Conservation (phyloP, 2,329 filamentous ascomycete species). For the Trichothecium roseum region DNA sequence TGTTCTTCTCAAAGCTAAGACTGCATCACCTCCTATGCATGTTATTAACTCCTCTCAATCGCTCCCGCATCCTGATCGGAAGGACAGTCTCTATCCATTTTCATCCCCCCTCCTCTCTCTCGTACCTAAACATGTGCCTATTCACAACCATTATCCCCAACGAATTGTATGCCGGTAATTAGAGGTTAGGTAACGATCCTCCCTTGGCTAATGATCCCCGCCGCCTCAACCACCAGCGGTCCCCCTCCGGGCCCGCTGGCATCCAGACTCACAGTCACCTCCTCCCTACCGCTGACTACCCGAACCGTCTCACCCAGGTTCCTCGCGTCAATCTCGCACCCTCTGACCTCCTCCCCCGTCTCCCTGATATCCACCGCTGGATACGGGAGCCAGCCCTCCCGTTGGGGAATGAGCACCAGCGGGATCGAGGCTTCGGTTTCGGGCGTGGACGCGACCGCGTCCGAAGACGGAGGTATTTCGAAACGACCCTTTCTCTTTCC, state of each 20-base stretch:
- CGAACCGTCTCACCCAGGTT: constrained; percentile 69
- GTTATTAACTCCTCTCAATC: no score
- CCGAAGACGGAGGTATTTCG: constrained; percentile 33
- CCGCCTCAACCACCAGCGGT: constrained; percentile 56
- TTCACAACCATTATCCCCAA: no score
- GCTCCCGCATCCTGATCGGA: no score
- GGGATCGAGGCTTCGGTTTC: constrained; percentile 50
- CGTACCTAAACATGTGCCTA: no score
- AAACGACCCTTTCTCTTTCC: constrained; percentile 75
- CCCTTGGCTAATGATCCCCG: constrained; percentile 24
- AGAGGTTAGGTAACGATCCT: constrained; percentile 23
- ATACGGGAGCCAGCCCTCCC: constrained; percentile 66
- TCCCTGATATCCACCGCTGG: constrained; percentile 71
- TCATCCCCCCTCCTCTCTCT: no score
- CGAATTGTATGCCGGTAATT: no score
- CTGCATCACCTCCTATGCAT: no score
- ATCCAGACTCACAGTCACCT: constrained; percentile 65
- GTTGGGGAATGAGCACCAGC: constrained; percentile 69
- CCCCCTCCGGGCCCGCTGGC: constrained; percentile 55
- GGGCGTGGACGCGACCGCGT: constrained; percentile 18
- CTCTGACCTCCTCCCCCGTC: constrained; percentile 26
- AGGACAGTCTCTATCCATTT: no score
- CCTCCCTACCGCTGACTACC: constrained; percentile 60
- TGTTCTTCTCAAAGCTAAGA: no score
- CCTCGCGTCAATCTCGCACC: constrained; percentile 70